These are phyloP conservation scores for Nemania sp. DNA, from an alignment of 2,329 filamentous ascomycete genomes.

Conservation along the genomic window DNA sequence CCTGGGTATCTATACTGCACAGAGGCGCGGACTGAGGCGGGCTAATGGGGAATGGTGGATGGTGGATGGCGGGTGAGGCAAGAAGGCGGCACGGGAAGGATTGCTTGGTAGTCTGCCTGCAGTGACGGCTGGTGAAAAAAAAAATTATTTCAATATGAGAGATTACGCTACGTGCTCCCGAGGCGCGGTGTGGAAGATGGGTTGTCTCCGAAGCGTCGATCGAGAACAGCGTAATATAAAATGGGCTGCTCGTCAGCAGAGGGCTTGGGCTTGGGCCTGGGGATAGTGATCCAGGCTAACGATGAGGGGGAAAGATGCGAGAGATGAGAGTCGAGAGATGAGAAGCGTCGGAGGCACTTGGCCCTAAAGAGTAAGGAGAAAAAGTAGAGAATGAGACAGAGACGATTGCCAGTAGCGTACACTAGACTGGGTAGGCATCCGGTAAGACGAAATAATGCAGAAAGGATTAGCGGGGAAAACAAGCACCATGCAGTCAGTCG, in stretches of 20 bases:
- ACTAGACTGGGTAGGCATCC: too few relatives aligned
- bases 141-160: conserved; percentile 19
- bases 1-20: too few relatives aligned
- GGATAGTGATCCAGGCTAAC: conserved; percentile 20
- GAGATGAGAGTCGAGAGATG: conserved; percentile 19
- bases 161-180: conserved; percentile 3
- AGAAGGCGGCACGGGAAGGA: conserved; percentile 25
- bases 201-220: conserved; percentile 13
- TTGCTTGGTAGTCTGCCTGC: conserved; percentile 22
- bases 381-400: background rate
- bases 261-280: conserved; percentile 34
- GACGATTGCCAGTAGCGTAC: conserved; percentile 7
- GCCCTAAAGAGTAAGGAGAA: conserved; percentile 19
- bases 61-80: conserved; percentile 20
- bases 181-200: background rate
- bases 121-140: conserved; percentile 16
- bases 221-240: conserved; percentile 15
- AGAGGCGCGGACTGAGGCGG: too few relatives aligned
- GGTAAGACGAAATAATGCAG: conserved; percentile 13
- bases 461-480: conserved; percentile 23
- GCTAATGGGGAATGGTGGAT: background rate
- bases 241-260: conserved; percentile 30
- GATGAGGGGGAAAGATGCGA: conserved; percentile 16
- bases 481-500: conserved; percentile 20
- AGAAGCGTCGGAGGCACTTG: conserved; percentile 18